Percentiles rank a stretch among this genome's conserved stretches.
Evolutionary conservation across 2,329 filamentous ascomycete species (phyloP).

Genomic region (Neospermospora avenae): DNA sequence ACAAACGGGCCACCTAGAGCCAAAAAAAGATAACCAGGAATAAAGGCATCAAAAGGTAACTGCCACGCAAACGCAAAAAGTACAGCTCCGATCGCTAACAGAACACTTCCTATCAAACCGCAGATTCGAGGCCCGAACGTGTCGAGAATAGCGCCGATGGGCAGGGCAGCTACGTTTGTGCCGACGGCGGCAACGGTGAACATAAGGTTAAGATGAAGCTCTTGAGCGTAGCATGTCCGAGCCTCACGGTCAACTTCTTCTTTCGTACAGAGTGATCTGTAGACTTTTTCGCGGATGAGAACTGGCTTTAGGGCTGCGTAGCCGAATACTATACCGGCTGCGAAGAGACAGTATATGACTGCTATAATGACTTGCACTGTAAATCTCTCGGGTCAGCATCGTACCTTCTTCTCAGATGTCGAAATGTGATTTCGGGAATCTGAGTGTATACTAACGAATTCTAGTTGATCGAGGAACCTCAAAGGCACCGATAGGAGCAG

Average conservation of each 20-base stretch:
- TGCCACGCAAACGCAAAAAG: conserved; percentile 66
- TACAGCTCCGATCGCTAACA: conserved; percentile 66
- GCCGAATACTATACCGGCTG: conserved; percentile 78
- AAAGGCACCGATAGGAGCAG: conserved; percentile 36
- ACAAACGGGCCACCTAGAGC: conserved; percentile 77
- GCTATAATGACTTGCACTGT: conserved; percentile 67
- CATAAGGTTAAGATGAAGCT: conserved; percentile 78
- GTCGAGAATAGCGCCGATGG: conserved; percentile 82
- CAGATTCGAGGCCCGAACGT: conserved; percentile 75
- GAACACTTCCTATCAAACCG: conserved; percentile 66
- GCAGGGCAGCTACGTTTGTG: conserved; percentile 82
- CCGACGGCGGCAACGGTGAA: conserved; percentile 86
- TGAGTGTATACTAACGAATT: conserved; percentile 29
- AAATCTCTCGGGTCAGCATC: conserved; percentile 7
- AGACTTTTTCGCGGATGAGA: conserved; percentile 69
- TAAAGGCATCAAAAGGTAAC: conserved; percentile 70
- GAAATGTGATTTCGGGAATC: not conserved
- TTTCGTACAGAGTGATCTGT: conserved; percentile 59
- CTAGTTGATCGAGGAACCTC: conserved; percentile 38
- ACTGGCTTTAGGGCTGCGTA: conserved; percentile 84
- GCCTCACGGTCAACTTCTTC: conserved; percentile 47
- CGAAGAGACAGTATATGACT: conserved; percentile 70
- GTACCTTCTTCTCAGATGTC: conserved; percentile 9
- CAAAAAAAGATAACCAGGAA: conserved; percentile 71
- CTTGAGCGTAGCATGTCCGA: conserved; percentile 55